Evolutionary conservation across 202 grass and related monocot species (phyloP), one percentile per base, ranked within the genome.

Genomic region (Hordeum pubiflorum): DNA sequence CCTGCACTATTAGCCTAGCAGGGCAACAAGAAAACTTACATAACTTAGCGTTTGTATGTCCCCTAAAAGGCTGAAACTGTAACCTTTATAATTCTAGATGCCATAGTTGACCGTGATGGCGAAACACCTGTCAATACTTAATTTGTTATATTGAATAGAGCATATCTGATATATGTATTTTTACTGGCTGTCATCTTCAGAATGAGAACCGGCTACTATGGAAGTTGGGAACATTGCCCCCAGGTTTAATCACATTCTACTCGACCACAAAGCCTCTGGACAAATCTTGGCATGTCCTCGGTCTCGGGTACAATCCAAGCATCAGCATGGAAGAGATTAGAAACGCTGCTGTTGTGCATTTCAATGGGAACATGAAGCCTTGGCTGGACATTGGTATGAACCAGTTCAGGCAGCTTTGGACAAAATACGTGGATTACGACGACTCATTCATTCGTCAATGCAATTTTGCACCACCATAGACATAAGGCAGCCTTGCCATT

Each of bases 311-410:
- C 58, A 93, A 99, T 75, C 92, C 96, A 85, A 96, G 92, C 73
- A 99, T 99, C 79, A 95, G 92, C 81, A 95, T 93, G 90, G 96
- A 99, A 64, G 96, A 99, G 81, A 99, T 99, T 11, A 93, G 86
- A 46, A 99, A 99, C 58, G 92, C 92, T 59, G 92, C 96, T 50
- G 92, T 99, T 59, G 92, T 99, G 41, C 96, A 99, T 93, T 99
- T 96, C 77, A 99, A 99, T 10, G 96, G 96, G 12, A 99, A 99
- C 81, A 99, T 99, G 96, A 99, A 99, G 81, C 96, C 96, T n/a
- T 99, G 96, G 96, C 89, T 99, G 38, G 96, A 99, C 60, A 99
- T 99, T 63, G 96, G 86, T 75, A 93, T 99, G 96, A 95, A 93
- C 79, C 92, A 93, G 75, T 99, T 99, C 83, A 90, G 89, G 34